Base-by-base conservation (phyloP, 2,329 filamentous ascomycete species). In the Emmonsiellopsis sp. region DNA sequence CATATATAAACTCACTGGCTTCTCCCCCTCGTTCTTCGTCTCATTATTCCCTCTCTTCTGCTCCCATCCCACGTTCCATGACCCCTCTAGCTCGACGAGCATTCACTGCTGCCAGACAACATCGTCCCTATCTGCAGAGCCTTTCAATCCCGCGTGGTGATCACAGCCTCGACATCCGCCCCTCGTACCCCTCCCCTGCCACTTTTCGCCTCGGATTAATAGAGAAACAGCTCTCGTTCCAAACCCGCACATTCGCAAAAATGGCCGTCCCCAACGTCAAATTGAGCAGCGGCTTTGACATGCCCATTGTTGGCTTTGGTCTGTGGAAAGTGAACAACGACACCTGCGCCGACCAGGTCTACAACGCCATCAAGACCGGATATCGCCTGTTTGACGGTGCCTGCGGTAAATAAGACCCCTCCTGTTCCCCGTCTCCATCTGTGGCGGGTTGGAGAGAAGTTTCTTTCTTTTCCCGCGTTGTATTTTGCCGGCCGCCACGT, bases 271-370 rank as follows among this genome's bases (percentile, higher is more conserved):
- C 36, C 8, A 49, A 44, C 10, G 43, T 58, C 43, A 59, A 62
- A 49, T 49, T 55, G 14, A 65, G 55, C 61, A 62, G 56, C 52
- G 66, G 67, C 51, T 58, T 60, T 54, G 60, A 68, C 45, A 73
- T 74, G 71, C 71, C 71, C 57, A 57, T 71, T 45, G 71, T 73
- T 55, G 71, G 71, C 46, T 73, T 72, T 52, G 71, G 73, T 55
- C 79, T 92, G 61, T 93, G 88, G 88, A 93, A 93, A 76, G 86
- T 93, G 59, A 82, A 82, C 69, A 86, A 86, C 61, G 79, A 81
- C 52, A 83, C 81, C 53, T 84, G 81, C 65, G 83, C 87, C 63
- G 86, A 92, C 63, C 82, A 81, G 56, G 83, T 92, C 61, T 92
- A 92, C 77, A 84, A 90, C 58, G 77, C 77, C 57, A 82, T 83